These are phyloP conservation scores for Candida germanica DNA, from an alignment of 805 yeast genomes.

Conservation along the genomic window DNA sequence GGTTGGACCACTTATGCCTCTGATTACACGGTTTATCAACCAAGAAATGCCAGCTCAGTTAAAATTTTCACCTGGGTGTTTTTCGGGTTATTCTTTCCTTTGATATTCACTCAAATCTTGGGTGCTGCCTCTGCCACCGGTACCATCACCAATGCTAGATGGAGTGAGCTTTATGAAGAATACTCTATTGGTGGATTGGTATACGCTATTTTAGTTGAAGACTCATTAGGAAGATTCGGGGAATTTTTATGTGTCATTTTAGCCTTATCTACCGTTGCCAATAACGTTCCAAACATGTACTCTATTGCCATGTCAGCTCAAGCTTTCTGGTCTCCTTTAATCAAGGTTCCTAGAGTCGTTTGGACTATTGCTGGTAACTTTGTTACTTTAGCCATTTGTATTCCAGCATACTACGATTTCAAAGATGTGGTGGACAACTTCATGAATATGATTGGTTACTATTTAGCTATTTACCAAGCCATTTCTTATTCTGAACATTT, in stretches of 20 bases:
- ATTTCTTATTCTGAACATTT: constrained; percentile 80
- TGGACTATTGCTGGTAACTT: constrained; percentile 81
- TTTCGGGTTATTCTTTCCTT: constrained; percentile 63
- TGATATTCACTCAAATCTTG: constrained; percentile 67
- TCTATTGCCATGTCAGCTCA: constrained; percentile 86
- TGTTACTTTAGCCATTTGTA: constrained; percentile 78
- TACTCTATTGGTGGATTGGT: constrained; percentile 66
- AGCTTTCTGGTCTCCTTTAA: constrained; percentile 73
- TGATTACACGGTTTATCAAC: constrained; percentile 89
- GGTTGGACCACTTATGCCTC: constrained; percentile 95
- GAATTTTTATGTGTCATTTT: constrained; percentile 83
- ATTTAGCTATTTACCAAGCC: constrained; percentile 80
- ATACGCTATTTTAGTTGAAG: constrained; percentile 70
- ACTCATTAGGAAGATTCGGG: constrained; percentile 86
- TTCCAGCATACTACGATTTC: constrained; percentile 81
- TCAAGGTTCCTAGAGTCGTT: constrained; percentile 72
- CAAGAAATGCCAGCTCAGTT: constrained; percentile 53
- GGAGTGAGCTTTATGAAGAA: constrained; percentile 26
- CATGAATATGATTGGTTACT: constrained; percentile 90
- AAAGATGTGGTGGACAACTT: constrained; percentile 73
- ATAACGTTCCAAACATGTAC: constrained; percentile 92
- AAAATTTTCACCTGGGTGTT: constrained; percentile 64
- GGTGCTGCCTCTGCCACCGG: constrained; percentile 89
- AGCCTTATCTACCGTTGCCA: constrained; percentile 83
- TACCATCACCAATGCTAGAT: constrained; percentile 36